Evolutionary conservation across 169 alveolate species (phyloP).

Genomic region (Eimeria praecox): DNA sequence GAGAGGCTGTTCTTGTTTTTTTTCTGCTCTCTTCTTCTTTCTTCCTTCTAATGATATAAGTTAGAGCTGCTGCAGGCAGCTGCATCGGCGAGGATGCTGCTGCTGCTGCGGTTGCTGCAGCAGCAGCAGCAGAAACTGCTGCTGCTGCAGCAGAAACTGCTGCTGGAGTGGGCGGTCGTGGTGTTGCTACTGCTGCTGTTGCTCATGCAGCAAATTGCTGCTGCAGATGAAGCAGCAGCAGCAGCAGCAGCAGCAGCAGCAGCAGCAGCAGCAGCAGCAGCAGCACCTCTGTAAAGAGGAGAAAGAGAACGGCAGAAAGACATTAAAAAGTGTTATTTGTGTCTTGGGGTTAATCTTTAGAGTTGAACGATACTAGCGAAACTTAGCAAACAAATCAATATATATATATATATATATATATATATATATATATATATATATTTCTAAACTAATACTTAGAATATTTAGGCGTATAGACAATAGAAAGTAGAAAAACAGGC

Average conservation of each 20-base stretch:
- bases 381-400: too few species aligned
- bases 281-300: neutral
- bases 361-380: neutral
- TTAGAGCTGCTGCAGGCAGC: neutral
- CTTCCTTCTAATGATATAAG: neutral
- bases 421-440: too few species aligned
- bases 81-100: neutral
- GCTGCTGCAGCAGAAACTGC: neutral
- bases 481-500: too few species aligned
- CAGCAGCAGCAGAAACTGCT: neutral
- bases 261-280: neutral
- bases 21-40: neutral
- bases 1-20: conserved; percentile 48
- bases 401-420: too few species aligned
- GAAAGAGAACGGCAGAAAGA: neutral
- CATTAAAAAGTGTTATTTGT: neutral
- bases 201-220: neutral
- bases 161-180: too few species aligned
- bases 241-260: neutral
- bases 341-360: neutral
- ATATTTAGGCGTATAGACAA: too few species aligned
- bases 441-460: too few species aligned
- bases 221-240: neutral
- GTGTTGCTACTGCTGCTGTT: neutral
- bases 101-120: neutral